phyloP scores from a whole-genome alignment of 495 filamentous ascomycete species.

The Venustampulla echinocandica region DNA sequence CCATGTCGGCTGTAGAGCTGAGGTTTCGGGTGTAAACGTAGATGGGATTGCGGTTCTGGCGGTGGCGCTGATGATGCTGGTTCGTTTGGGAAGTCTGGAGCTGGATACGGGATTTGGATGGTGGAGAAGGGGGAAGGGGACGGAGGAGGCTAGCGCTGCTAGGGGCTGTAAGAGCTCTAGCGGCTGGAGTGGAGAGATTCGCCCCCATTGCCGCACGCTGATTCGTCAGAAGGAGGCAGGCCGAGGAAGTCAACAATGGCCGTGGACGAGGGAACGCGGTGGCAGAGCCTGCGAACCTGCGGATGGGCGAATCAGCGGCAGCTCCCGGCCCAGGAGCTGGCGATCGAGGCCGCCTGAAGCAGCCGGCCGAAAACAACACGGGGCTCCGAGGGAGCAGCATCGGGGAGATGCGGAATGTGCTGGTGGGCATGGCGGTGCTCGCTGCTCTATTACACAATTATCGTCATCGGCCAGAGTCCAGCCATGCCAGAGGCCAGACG shows the following conservation, averaged over 20 bases:
- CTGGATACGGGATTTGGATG: too few species aligned
- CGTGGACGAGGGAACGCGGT: too few species aligned
- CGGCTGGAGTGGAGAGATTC: too few species aligned
- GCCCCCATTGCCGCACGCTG: too few species aligned
- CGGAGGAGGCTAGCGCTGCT: too few species aligned
- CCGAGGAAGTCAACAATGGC: not conserved
- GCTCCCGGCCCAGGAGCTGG: not conserved
- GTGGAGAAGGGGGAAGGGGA: not conserved
- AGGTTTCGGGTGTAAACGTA: conserved; percentile 1
- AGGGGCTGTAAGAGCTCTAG: not conserved
- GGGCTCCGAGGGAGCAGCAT: not conserved
- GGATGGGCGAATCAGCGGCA: not conserved
- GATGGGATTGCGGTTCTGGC: not conserved
- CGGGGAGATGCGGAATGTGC: conserved; percentile 9
- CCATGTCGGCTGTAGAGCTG: conserved; percentile 3
- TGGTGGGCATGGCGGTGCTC: not conserved
- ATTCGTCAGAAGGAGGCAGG: too few species aligned
- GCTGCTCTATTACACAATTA: too few species aligned
- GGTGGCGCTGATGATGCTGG: not conserved
- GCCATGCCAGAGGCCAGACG: too few species aligned
- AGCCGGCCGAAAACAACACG: conserved; percentile 12
- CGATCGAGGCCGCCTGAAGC: not conserved
- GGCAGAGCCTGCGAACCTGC: too few species aligned
- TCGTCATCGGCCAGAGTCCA: not conserved
- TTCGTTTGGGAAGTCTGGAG: too few species aligned